These are phyloP conservation scores for Prototheca wickerhamii DNA, from an alignment of 163 green algal species.

Conservation along the genomic window DNA sequence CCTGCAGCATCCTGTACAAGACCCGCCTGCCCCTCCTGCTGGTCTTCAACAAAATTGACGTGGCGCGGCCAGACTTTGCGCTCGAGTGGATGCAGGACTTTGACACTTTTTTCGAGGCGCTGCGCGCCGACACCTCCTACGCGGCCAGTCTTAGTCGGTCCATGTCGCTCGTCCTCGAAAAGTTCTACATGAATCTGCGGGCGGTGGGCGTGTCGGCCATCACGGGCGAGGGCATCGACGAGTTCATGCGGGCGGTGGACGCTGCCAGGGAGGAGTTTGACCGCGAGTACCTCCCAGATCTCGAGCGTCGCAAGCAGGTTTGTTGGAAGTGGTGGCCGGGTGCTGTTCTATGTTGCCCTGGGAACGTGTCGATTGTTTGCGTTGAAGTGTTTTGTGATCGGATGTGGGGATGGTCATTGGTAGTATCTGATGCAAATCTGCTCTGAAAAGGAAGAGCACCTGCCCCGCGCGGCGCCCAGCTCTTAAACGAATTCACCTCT, in stretches of 20 bases:
- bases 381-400: not conserved
- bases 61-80: slow-evolving; percentile 73
- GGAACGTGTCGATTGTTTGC: not conserved
- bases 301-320: slow-evolving; percentile 31
- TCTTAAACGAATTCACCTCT: too few relatives aligned
- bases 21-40: slow-evolving; percentile 87
- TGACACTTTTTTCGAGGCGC: slow-evolving; percentile 62
- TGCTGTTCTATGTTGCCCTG: not conserved
- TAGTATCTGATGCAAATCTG: too few relatives aligned
- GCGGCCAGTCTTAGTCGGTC: slow-evolving; percentile 65
- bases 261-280: slow-evolving; percentile 55
- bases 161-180: slow-evolving; percentile 75
- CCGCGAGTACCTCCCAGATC: slow-evolving; percentile 55
- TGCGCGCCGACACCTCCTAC: slow-evolving; percentile 70
- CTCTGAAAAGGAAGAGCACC: too few relatives aligned
- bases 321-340: not conserved
- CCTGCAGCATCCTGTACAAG: slow-evolving; percentile 94
- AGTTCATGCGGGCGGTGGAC: slow-evolving; percentile 60
- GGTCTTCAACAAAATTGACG: slow-evolving; percentile 94
- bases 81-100: slow-evolving; percentile 90
- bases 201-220: slow-evolving; percentile 79
- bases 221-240: slow-evolving; percentile 78
- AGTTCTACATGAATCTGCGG: slow-evolving; percentile 85
- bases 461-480: too few relatives aligned
- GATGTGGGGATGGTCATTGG: too few relatives aligned